A percentile compares a stretch with the other conserved stretches of the same genome.
phyloP scores from a whole-genome alignment of 75 land plant genomes.

The Pinus tabuliformis region DNA sequence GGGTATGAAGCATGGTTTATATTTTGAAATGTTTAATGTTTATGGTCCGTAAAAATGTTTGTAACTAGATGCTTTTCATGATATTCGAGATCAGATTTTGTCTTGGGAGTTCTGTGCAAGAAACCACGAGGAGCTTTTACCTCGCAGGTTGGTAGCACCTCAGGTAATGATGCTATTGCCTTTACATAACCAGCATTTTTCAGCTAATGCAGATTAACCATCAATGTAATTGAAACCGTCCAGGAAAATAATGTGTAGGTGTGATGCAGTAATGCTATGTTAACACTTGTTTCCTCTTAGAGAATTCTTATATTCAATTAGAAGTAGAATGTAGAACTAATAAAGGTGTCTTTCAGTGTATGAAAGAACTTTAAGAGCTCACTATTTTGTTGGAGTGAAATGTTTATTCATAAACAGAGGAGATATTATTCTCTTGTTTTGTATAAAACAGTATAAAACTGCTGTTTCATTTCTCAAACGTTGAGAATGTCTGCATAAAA shows the following conservation, averaged over 20 bases:
- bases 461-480: neutral
- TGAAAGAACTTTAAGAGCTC: too few species aligned
- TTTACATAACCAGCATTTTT: neutral
- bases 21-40: neutral
- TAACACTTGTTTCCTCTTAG: neutral
- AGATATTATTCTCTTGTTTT: neutral
- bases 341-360: neutral
- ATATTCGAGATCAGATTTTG: constrained; percentile 46
- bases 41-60: neutral
- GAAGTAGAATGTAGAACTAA: neutral
- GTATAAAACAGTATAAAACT: neutral
- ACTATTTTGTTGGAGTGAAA: too few species aligned
- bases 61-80: neutral
- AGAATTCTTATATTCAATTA: neutral
- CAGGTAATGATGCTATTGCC: constrained; percentile 34
- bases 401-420: too few species aligned
- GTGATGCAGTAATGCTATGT: neutral
- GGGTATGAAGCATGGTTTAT: neutral
- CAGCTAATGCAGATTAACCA: neutral
- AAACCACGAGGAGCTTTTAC: constrained; percentile 72
- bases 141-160: constrained; percentile 59
- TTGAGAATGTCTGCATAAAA: neutral
- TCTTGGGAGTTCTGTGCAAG: constrained; percentile 83
- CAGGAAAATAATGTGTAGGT: neutral
- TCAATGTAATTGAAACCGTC: neutral